Base-by-base conservation (phyloP, 208 protist species). In the Wallacemonas sp. region DNA sequence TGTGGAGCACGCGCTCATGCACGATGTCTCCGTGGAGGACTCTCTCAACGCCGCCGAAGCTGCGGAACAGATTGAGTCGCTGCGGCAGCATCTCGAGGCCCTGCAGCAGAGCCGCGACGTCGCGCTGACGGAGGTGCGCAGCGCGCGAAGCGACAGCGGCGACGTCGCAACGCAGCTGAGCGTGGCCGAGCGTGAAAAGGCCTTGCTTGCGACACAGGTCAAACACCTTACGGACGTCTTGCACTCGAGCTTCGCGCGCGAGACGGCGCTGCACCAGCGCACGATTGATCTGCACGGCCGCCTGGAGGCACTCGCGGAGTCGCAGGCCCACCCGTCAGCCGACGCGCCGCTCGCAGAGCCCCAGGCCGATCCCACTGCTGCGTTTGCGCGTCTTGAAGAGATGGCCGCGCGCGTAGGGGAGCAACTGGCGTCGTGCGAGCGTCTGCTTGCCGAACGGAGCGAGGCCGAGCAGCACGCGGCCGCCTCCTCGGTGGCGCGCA, bases 41-140 rank as follows among this genome's bases (percentile, higher is more conserved):
- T 75, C 82, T 2, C 42, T 91, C 39, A 83, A 88, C 54, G 81
- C 81, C 20, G 82, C 76, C 0, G 89, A 95, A 70, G 86, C 84
- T 1, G 67, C 77, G 18, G 82, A 89, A 68, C 77, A 85, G 36
- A 84, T 92, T 28, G 71, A 82, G 2, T 61, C 70, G 32, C 69
- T 94, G 38, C 76, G 73, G 14, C 82, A 78, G 18, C 55, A 91
- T 57, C 76, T 91, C n/a, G 55, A 63, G 1, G 80, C 81, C 20
- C 61, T 81, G 7, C 59, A 72, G 59, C 72, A 84, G 72, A 41
- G 77, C 25, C 72, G 68, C 33, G 65, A 79, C 23, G 62, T 57
- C 16, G 48, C 80, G n/a, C 41, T 74, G 12, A 45, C 41, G 7
- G 69, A 81, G 36, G 48, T 72, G 45, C 54, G 59, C 52, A 61